These are phyloP conservation scores for Metschnikowia baotianmanensis DNA, from an alignment of 805 yeast genomes.

Conservation along the genomic window DNA sequence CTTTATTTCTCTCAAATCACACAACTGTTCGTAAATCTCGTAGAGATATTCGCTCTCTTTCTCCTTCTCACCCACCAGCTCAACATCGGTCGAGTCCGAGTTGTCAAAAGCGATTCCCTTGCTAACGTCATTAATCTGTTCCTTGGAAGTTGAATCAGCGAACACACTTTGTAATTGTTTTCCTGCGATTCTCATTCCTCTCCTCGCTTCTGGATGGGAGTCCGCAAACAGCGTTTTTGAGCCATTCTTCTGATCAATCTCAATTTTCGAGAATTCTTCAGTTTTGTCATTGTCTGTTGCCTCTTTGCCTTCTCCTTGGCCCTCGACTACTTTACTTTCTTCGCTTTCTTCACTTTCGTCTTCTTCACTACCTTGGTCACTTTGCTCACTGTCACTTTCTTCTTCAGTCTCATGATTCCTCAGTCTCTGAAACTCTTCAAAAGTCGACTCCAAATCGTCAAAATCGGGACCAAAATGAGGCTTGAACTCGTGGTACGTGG, in stretches of 20 bases:
- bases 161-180: constrained; percentile 10
- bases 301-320: too few species aligned
- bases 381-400: constrained; percentile 3
- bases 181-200: constrained; percentile 7
- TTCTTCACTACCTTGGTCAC: not conserved
- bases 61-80: constrained; percentile 7
- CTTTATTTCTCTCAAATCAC: constrained; percentile 5
- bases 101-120: constrained; percentile 6
- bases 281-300: not conserved
- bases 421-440: constrained; percentile 3
- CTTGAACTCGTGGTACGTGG: constrained; percentile 13
- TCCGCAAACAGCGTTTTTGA: not conserved
- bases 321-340: not conserved
- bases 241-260: not conserved
- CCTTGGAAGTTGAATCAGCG: not conserved
- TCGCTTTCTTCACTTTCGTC: not conserved
- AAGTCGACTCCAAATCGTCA: constrained; percentile 5
- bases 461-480: not conserved
- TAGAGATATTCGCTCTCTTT: constrained; percentile 2
- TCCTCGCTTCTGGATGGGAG: constrained; percentile 1
- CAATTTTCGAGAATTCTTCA: not conserved
- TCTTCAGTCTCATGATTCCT: not conserved
- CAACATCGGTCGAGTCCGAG: constrained; percentile 16
- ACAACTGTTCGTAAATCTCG: constrained; percentile 9
- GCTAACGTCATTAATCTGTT: not conserved